Conservation (phyloP, 768 basidiomycete genomes). For the Trametes maxima region DNA sequence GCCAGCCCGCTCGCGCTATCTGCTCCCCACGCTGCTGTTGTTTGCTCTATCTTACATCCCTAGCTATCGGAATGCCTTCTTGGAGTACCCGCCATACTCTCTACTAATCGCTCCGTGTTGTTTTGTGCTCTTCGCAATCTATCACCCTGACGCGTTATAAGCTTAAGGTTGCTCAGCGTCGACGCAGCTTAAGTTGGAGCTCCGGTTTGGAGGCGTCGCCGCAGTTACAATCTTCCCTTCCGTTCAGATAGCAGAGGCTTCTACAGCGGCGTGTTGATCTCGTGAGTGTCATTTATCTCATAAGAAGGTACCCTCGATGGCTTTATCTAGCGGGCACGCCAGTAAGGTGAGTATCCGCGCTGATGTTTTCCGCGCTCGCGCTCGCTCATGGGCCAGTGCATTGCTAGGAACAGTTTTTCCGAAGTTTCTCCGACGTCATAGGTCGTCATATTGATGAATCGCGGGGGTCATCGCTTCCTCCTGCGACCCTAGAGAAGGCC, state of each 20-base stretch:
- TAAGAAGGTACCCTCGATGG: slow-evolving; percentile 7
- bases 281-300: not conserved
- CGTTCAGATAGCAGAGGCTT: not conserved
- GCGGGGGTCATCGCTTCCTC: not conserved
- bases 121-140: not conserved
- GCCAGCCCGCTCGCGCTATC: no score
- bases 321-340: not conserved
- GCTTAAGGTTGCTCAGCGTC: not conserved
- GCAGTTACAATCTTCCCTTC: not conserved
- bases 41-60: slow-evolving; percentile 3
- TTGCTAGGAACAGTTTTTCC: not conserved
- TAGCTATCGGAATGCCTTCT: not conserved
- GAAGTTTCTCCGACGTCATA: not conserved
- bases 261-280: not conserved
- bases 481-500: not conserved
- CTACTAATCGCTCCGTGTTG: not conserved
- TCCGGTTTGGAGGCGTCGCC: not conserved
- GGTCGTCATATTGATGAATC: not conserved
- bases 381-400: slow-evolving; percentile 2
- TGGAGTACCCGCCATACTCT: slow-evolving; percentile 1
- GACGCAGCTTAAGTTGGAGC: not conserved
- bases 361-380: not conserved
- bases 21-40: not conserved
- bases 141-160: not conserved
- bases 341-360: slow-evolving; percentile 2